Evolutionary conservation across 371 early-diverging fungal species (phyloP).

Genomic region (Chytridium lagenaria): DNA sequence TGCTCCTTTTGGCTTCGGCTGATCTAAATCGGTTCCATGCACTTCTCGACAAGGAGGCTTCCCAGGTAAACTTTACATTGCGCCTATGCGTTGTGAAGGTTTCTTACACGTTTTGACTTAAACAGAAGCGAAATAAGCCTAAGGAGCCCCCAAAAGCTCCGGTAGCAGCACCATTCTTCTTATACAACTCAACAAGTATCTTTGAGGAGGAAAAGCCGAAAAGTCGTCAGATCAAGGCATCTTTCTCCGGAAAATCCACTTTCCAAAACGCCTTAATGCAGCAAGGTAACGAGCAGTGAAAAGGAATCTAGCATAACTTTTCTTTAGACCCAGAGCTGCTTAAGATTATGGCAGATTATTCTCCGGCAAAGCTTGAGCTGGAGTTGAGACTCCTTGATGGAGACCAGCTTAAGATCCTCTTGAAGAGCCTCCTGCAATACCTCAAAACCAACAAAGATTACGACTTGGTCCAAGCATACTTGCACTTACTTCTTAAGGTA

Average conservation of each 20-base stretch:
- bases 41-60: constrained; percentile 84
- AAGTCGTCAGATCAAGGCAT: not conserved
- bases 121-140: constrained; percentile 89
- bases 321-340: not conserved
- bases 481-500: constrained; percentile 71
- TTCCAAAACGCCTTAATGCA: not conserved
- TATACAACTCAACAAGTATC: constrained; percentile 52
- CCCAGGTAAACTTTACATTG: constrained; percentile 65
- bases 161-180: constrained; percentile 92
- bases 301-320: not conserved
- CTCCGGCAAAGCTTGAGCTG: constrained; percentile 16
- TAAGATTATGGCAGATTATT: not conserved
- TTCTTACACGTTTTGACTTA: not conserved
- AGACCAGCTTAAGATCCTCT: constrained; percentile 70
- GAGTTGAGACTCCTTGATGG: constrained; percentile 49
- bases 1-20: constrained; percentile 83
- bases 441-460: constrained; percentile 70
- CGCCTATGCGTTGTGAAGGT: not conserved
- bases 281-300: not conserved
- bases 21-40: constrained; percentile 91
- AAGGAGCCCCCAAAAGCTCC: constrained; percentile 63
- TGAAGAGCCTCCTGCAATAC: constrained; percentile 43
- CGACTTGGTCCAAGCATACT: constrained; percentile 84
- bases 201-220: not conserved
- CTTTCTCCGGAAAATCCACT: not conserved